Conservation (phyloP, 108 stramenopile genomes). For the Cylindrotheca fusiformis region DNA sequence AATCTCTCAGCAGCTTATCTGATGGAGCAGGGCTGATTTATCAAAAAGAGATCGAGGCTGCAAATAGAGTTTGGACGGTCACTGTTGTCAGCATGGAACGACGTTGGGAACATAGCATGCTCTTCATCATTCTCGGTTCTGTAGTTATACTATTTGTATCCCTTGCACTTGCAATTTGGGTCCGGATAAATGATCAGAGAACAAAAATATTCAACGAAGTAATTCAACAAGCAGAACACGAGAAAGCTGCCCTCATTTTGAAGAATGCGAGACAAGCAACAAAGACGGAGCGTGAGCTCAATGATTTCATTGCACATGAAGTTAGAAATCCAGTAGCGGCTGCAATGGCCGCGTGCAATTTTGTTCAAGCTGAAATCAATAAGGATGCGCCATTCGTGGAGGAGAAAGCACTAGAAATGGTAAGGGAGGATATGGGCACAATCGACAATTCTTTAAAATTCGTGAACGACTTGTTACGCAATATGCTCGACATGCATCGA, state of each 20-base stretch:
- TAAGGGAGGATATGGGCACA: constrained; percentile 17
- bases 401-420: not conserved
- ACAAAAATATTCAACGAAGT: not conserved
- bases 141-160: constrained; percentile 26
- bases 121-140: constrained; percentile 27
- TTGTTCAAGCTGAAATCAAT: constrained; percentile 21
- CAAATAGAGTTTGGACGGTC: constrained; percentile 38
- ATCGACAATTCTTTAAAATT: constrained; percentile 31
- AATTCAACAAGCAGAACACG: constrained; percentile 11
- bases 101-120: not conserved
- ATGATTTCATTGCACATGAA: constrained; percentile 41
- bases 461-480: constrained; percentile 28
- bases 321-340: constrained; percentile 36
- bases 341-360: constrained; percentile 29
- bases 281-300: constrained; percentile 35
- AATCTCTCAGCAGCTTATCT: not conserved
- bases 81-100: constrained; percentile 21
- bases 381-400: constrained; percentile 4
- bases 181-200: constrained; percentile 5
- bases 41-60: constrained; percentile 19
- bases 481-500: constrained; percentile 40
- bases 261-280: constrained; percentile 29
- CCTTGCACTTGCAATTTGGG: constrained; percentile 32
- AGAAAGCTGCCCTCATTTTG: constrained; percentile 36
- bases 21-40: not conserved